Conservation (phyloP, 2,329 filamentous ascomycete genomes). For the Stemphylium beticola region DNA sequence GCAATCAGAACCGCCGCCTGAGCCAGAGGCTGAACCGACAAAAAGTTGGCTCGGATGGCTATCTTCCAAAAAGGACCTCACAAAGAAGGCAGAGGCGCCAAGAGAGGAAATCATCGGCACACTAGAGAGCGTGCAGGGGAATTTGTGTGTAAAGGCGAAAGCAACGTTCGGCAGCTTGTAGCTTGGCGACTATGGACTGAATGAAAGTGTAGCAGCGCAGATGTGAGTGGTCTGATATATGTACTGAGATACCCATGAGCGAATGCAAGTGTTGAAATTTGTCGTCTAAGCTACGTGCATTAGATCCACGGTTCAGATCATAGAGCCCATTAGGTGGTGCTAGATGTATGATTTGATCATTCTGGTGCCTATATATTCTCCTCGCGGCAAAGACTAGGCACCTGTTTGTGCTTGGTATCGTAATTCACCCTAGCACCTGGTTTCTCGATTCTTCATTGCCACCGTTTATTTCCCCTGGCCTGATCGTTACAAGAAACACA, state of each 20-base stretch:
- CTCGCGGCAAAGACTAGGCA: too few relatives aligned
- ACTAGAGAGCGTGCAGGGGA: conserved; percentile 63
- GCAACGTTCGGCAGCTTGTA: not conserved
- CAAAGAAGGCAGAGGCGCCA: conserved; percentile 51
- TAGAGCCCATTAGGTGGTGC: too few relatives aligned
- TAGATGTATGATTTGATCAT: too few relatives aligned
- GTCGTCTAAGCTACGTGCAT: not conserved
- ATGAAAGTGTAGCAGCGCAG: not conserved
- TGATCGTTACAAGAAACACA: too few relatives aligned
- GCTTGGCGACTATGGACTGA: not conserved
- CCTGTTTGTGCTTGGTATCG: too few relatives aligned
- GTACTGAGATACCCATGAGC: conserved; percentile 6
- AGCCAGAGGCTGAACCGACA: conserved; percentile 31
- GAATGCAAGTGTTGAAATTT: not conserved
- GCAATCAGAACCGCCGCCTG: conserved; percentile 31
- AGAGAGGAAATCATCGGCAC: conserved; percentile 58
- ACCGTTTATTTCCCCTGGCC: too few relatives aligned
- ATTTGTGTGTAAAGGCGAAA: conserved; percentile 52
- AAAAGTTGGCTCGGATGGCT: conserved; percentile 42
- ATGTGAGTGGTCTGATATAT: not conserved
- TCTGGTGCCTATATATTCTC: too few relatives aligned
- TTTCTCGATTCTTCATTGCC: too few relatives aligned
- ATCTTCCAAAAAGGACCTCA: conserved; percentile 45
- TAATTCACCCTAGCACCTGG: too few relatives aligned
- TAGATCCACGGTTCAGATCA: not conserved